Conservation (phyloP, 441 rosid species). For the Adansonia gregorii region DNA sequence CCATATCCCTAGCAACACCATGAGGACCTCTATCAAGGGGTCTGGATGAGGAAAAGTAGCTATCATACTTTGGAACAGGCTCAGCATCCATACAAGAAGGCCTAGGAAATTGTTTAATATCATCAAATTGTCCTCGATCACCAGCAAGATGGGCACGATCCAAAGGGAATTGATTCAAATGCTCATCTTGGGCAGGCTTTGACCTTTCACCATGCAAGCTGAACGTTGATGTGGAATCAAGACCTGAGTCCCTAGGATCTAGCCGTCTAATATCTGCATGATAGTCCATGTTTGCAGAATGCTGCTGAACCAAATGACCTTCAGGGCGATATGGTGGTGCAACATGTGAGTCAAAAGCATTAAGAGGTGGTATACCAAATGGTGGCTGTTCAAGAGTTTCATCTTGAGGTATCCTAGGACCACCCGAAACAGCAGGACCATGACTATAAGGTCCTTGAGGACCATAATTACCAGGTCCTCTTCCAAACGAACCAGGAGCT, state of each 20-base stretch:
- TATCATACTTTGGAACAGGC: constrained; percentile 40
- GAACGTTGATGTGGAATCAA: constrained; percentile 30
- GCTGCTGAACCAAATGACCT: constrained; percentile 36
- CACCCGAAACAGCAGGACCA: constrained; percentile 32
- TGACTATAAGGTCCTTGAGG: constrained; percentile 44
- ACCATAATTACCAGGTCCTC: constrained; percentile 45
- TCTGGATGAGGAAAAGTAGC: constrained; percentile 44
- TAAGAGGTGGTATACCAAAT: constrained; percentile 21
- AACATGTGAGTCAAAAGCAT: constrained; percentile 34
- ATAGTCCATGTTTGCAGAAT: constrained; percentile 35
- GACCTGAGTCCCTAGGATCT: constrained; percentile 42
- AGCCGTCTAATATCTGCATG: constrained; percentile 42
- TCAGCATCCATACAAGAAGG: constrained; percentile 48
- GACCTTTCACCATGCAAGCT: constrained; percentile 41
- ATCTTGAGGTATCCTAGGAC: constrained; percentile 31
- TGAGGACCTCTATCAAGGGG: constrained; percentile 49
- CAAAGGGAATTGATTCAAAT: constrained; percentile 36
- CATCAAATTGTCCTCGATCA: constrained; percentile 52
- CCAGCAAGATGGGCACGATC: constrained; percentile 40
- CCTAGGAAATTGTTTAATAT: constrained; percentile 50
- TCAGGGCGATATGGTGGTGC: constrained; percentile 37
- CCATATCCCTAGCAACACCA: constrained; percentile 44
- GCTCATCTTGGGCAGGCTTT: constrained; percentile 47
- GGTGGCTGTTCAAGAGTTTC: constrained; percentile 31
- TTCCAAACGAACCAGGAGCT: constrained; percentile 43